Conservation (phyloP, 345 rosid species). For the Tarenaya hassleriana region DNA sequence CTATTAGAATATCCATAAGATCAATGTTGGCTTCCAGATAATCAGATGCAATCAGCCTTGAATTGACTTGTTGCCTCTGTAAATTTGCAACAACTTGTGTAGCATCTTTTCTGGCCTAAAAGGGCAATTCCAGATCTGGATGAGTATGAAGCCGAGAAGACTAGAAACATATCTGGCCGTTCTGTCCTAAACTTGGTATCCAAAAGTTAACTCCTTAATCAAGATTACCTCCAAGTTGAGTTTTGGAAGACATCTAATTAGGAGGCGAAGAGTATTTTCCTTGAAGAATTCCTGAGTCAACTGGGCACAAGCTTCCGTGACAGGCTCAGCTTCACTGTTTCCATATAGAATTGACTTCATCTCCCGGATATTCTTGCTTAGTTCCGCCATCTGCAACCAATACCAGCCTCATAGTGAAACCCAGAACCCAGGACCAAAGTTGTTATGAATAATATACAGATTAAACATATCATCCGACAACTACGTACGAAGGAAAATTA, state of each 20-base stretch:
- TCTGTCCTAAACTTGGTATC: too few relatives aligned
- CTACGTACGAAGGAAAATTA: too few relatives aligned
- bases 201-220: background rate
- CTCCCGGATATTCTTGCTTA: constrained; percentile 60
- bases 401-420: background rate
- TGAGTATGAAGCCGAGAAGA: constrained; percentile 4
- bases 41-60: constrained; percentile 77
- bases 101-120: constrained; percentile 87
- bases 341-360: constrained; percentile 84
- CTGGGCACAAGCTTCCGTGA: constrained; percentile 69
- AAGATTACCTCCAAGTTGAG: constrained; percentile 66
- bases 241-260: constrained; percentile 66
- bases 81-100: constrained; percentile 93
- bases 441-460: background rate
- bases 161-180: background rate
- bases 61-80: constrained; percentile 84
- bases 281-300: constrained; percentile 83
- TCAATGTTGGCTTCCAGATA: constrained; percentile 77
- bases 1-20: constrained; percentile 69
- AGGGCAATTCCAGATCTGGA: constrained; percentile 7
- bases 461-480: too few relatives aligned
- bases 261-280: constrained; percentile 65
- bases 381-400: constrained; percentile 47
- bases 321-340: constrained; percentile 81
- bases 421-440: background rate